A percentile compares a stretch with the other conserved stretches of the same genome.
Evolutionary conservation across 2,329 filamentous ascomycete species (phyloP).

Genomic region (Aspergillus transmontanensis): DNA sequence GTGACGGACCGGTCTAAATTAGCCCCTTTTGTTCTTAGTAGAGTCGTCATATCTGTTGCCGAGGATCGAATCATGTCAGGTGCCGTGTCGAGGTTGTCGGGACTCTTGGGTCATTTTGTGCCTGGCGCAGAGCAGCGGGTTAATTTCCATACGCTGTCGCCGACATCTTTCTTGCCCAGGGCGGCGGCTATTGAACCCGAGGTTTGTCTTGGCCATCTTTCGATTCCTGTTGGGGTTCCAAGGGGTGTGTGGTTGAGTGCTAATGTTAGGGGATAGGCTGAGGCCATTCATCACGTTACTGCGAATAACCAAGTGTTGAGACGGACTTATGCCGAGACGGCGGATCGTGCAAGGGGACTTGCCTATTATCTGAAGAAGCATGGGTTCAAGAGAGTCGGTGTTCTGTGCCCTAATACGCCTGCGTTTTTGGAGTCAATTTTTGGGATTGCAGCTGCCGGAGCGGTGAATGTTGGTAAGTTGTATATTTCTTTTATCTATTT

Average conservation of each 20-base stretch:
- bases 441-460: conserved; percentile 80
- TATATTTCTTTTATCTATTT: background rate
- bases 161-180: conserved; percentile 82
- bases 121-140: conserved; percentile 35
- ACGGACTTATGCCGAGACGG: conserved; percentile 77
- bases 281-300: conserved; percentile 84
- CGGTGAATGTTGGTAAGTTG: conserved; percentile 66
- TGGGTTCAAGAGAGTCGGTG: conserved; percentile 74
- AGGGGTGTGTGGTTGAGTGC: background rate
- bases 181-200: conserved; percentile 87
- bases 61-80: conserved; percentile 26
- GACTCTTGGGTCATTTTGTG: conserved; percentile 33
- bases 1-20: background rate
- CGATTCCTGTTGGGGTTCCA: background rate
- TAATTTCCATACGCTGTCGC: conserved; percentile 67
- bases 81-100: conserved; percentile 30
- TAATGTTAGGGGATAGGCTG: conserved; percentile 51
- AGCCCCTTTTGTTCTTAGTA: background rate
- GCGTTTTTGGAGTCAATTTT: conserved; percentile 91
- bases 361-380: conserved; percentile 84
- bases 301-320: conserved; percentile 73
- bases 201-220: conserved; percentile 39
- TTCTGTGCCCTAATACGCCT: conserved; percentile 89
- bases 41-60: background rate
- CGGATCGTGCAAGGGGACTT: conserved; percentile 82